Percentiles rank a stretch among this genome's conserved stretches.
These are phyloP conservation scores for Globisporangium alternatum DNA, from an alignment of 352 stramenopile species.

Conservation along the genomic window DNA sequence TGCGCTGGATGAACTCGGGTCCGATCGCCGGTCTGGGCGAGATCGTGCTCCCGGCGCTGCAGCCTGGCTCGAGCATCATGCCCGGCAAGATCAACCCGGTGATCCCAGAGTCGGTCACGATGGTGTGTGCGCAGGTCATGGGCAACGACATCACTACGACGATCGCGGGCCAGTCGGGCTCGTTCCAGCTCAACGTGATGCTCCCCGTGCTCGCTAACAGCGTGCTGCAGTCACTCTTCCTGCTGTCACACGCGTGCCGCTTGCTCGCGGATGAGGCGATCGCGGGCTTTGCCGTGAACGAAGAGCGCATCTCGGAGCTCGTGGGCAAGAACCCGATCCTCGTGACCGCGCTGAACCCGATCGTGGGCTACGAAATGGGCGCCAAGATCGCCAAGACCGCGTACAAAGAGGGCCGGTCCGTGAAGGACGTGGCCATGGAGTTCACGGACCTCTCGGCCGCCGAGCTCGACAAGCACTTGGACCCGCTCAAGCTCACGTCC, in stretches of 20 bases:
- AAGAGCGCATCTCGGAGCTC: slow-evolving; percentile 38
- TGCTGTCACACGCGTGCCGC: slow-evolving; percentile 37
- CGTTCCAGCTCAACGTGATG: slow-evolving; percentile 64
- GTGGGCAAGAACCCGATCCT: slow-evolving; percentile 58
- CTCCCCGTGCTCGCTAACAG: slow-evolving; percentile 52
- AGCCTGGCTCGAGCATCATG: slow-evolving; percentile 95
- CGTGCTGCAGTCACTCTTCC: slow-evolving; percentile 41
- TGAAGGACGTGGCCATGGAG: slow-evolving; percentile 49
- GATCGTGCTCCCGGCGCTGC: slow-evolving; percentile 87
- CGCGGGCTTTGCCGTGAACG: slow-evolving; percentile 42
- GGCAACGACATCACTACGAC: slow-evolving; percentile 54
- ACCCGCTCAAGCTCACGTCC: slow-evolving; percentile 41
- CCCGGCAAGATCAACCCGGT: slow-evolving; percentile 96
- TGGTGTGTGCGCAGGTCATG: slow-evolving; percentile 59
- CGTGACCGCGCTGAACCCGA: slow-evolving; percentile 54
- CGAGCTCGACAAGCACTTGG: slow-evolving; percentile 54
- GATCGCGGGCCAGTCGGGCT: slow-evolving; percentile 44
- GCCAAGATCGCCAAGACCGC: slow-evolving; percentile 59
- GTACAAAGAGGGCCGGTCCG: slow-evolving; percentile 48
- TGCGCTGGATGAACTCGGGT: slow-evolving; percentile 90
- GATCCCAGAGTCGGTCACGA: slow-evolving; percentile 48
- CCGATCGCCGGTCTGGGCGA: slow-evolving; percentile 93
- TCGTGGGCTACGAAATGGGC: slow-evolving; percentile 54
- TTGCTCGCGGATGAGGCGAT: slow-evolving; percentile 46
- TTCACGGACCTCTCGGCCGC: slow-evolving; percentile 38